phyloP scores from a whole-genome alignment of 768 basidiomycete species.

The Lactifluus volemus region DNA sequence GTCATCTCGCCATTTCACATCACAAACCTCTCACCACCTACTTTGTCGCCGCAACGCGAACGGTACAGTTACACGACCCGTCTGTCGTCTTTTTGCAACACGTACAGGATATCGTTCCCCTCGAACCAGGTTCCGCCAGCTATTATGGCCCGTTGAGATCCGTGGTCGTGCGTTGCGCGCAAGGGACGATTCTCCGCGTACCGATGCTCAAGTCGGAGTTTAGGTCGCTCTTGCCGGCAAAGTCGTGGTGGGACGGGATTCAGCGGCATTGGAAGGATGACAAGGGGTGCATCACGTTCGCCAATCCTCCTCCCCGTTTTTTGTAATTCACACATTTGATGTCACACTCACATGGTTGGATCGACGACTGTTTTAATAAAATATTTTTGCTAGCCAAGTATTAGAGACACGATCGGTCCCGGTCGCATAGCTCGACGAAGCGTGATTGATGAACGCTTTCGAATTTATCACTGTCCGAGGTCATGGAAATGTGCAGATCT shows the following conservation, averaged over 20 bases:
- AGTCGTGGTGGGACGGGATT: constrained; percentile 77
- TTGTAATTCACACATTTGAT: too few relatives aligned
- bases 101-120: constrained; percentile 13
- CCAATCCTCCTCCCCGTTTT: not conserved
- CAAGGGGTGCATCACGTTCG: constrained; percentile 4
- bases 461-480: too few relatives aligned
- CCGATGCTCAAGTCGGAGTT: constrained; percentile 54
- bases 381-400: too few relatives aligned
- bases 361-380: too few relatives aligned
- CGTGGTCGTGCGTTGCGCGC: constrained; percentile 49
- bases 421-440: too few relatives aligned
- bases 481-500: too few relatives aligned
- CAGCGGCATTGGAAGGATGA: constrained; percentile 7
- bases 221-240: constrained; percentile 42
- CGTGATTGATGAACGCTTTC: too few relatives aligned
- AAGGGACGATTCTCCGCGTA: constrained; percentile 44
- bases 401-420: too few relatives aligned
- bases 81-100: not conserved
- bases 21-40: constrained; percentile 35
- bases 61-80: constrained; percentile 25
- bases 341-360: too few relatives aligned
- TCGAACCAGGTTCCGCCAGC: constrained; percentile 34
- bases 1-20: constrained; percentile 58
- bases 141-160: constrained; percentile 34
- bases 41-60: constrained; percentile 21